These are phyloP conservation scores for Pinus taeda DNA, from an alignment of 75 land plant species.

Conservation along the genomic window DNA sequence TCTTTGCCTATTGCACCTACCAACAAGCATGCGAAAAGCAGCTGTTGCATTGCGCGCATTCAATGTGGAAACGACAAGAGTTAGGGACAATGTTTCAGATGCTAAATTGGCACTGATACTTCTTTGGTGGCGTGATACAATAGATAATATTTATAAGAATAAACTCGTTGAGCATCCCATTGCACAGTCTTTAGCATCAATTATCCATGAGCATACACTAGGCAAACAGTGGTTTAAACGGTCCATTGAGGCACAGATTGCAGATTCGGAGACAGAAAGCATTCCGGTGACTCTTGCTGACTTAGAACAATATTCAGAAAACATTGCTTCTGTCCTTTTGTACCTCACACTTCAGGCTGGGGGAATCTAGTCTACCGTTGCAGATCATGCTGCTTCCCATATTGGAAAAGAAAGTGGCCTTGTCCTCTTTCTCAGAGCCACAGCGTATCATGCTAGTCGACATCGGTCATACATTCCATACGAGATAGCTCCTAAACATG, in stretches of 20 bases:
- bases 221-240: conserved; percentile 90
- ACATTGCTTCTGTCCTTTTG: conserved; percentile 76
- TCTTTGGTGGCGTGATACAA: conserved; percentile 89
- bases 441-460: conserved; percentile 69
- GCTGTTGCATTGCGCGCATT: conserved; percentile 93
- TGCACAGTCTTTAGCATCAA: conserved; percentile 61
- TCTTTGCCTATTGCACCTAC: conserved; percentile 84
- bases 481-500: conserved; percentile 73
- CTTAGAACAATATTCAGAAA: conserved; percentile 88
- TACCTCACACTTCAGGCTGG: conserved; percentile 93
- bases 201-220: conserved; percentile 59
- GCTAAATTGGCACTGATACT: conserved; percentile 85
- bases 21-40: conserved; percentile 69
- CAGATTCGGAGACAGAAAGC: conserved; percentile 64
- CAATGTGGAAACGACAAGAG: conserved; percentile 88
- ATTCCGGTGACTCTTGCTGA: conserved; percentile 59
- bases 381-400: conserved; percentile 99
- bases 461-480: conserved; percentile 71
- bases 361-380: conserved; percentile 79
- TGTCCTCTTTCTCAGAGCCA: conserved; percentile 67
- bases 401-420: conserved; percentile 97
- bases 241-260: conserved; percentile 82
- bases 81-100: conserved; percentile 76
- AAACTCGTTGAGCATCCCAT: conserved; percentile 77
- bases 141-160: conserved; percentile 71